A percentile compares a stretch with the other conserved stretches of the same genome.
These are phyloP conservation scores for Tetracladium marchalianum DNA, from an alignment of 495 filamentous ascomycete species.

Conservation along the genomic window DNA sequence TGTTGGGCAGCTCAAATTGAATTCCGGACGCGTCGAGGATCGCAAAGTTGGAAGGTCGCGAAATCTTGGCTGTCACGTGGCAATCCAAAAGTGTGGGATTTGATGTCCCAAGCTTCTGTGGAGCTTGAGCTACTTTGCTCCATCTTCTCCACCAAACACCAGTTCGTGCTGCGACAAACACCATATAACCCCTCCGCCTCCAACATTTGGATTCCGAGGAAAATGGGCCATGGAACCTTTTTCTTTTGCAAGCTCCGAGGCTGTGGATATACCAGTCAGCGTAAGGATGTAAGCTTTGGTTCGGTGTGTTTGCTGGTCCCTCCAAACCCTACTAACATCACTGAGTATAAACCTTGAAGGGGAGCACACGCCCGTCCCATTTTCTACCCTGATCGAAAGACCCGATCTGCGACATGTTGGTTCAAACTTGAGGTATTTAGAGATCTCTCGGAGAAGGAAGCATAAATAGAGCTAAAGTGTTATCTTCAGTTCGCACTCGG, in stretches of 20 bases:
- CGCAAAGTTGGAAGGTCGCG: not conserved
- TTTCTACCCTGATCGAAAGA: conserved; percentile 64
- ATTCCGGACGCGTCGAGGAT: not conserved
- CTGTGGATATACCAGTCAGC: conserved; percentile 65
- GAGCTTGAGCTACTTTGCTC: too few relatives aligned
- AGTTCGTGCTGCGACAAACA: too few relatives aligned
- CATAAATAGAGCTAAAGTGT: not conserved
- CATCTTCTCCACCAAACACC: too few relatives aligned
- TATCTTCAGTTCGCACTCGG: conserved; percentile 49
- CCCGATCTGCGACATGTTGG: conserved; percentile 78
- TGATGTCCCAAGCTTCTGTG: too few relatives aligned
- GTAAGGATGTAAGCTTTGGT: conserved; percentile 63
- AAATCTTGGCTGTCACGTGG: not conserved
- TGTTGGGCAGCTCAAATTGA: too few relatives aligned
- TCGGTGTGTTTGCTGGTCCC: not conserved
- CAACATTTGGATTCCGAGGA: not conserved
- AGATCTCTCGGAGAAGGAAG: not conserved
- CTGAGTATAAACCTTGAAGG: conserved; percentile 77
- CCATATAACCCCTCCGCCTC: not conserved
- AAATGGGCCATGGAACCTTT: conserved; percentile 72
- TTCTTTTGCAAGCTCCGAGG: conserved; percentile 80
- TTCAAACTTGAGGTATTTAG: conserved; percentile 54
- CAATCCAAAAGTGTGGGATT: too few relatives aligned
- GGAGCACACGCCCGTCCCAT: conserved; percentile 65
- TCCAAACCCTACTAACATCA: conserved; percentile 7